Evolutionary conservation across 2,329 filamentous ascomycete genomes (phyloP), one percentile per base, ranked within the genome.

Genomic region (Calonectria pteridis): DNA sequence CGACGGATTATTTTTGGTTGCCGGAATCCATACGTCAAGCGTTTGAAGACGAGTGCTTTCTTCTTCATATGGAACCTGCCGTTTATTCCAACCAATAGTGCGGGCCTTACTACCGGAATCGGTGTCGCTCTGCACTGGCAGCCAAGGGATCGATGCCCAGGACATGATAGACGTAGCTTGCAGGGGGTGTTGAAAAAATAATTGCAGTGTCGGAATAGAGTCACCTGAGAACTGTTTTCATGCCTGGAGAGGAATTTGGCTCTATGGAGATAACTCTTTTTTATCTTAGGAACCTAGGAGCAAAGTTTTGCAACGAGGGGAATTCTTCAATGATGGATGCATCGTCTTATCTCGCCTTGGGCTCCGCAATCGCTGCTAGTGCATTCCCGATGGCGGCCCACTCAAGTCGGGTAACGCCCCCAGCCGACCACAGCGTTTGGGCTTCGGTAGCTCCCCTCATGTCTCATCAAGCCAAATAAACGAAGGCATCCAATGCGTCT

Each of bases 61-160:
- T 23, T 7, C 33, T 31, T 13, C 50, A 11, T 59, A 68, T 33
- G 66, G 51, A 10, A 68, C 37, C 6, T 28, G 50, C 11, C 35
- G 9, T 28, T 68, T 68, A 16, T 68, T 28, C 51, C 50, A 68
- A 9, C 50, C 66, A 23, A 43, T 20, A 14, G 40, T 43, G 58
- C 23, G 9, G 6, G 58, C 23, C 5, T 29, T 23, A 5, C 23
- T 18, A 26, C 20, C 31, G 23, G 20, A 2, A 23, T n/a, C 29
- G 29, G 51, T 13, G 23, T 40, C 37, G 9, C 14, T 23, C 16
- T 4, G 20, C 18, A 53, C 50, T 29, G 26, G 14, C n/a, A 51
- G 14, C 65, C 65, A 68, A n/a, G 65, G 65, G 10, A 68, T 49
- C 3, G 50, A 68, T 6, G 65, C 20, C 65, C 65, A 68, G n/a